Conservation (phyloP, 306 rosid genomes). For the Bauhinia variegata region DNA sequence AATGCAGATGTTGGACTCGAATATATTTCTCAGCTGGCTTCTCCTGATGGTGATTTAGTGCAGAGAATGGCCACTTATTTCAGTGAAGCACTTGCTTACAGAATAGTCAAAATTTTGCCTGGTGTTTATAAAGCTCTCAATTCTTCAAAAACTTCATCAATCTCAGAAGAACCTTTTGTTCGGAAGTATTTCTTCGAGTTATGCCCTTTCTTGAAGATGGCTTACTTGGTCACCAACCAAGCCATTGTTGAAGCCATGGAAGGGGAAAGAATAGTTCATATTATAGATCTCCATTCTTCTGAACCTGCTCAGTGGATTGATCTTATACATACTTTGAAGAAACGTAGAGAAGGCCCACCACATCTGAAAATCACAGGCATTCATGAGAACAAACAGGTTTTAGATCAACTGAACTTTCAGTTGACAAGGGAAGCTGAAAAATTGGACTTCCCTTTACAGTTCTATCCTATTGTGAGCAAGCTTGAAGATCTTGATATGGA, state of each 20-base stretch:
- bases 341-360: conserved; percentile 76
- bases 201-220: conserved; percentile 76
- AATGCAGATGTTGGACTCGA: conserved; percentile 73
- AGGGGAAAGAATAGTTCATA: conserved; percentile 70
- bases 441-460: conserved; percentile 73
- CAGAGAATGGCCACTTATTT: conserved; percentile 80
- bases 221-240: conserved; percentile 73
- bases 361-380: conserved; percentile 81
- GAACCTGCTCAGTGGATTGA: conserved; percentile 85
- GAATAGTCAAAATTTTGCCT: conserved; percentile 63
- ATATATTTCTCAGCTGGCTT: conserved; percentile 64
- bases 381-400: conserved; percentile 66
- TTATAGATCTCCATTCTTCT: conserved; percentile 75
- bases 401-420: conserved; percentile 66
- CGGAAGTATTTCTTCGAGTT: conserved; percentile 70
- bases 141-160: conserved; percentile 54
- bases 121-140: conserved; percentile 72
- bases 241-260: conserved; percentile 87
- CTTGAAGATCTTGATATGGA: conserved; percentile 61
- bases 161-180: conserved; percentile 56
- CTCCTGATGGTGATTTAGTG: conserved; percentile 71
- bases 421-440: conserved; percentile 73
- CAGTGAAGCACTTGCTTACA: conserved; percentile 73
- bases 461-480: conserved; percentile 52
- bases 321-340: conserved; percentile 56